Evolutionary conservation across 2,329 filamentous ascomycete genomes (phyloP).

Genomic region (Diaporthe helianthi): DNA sequence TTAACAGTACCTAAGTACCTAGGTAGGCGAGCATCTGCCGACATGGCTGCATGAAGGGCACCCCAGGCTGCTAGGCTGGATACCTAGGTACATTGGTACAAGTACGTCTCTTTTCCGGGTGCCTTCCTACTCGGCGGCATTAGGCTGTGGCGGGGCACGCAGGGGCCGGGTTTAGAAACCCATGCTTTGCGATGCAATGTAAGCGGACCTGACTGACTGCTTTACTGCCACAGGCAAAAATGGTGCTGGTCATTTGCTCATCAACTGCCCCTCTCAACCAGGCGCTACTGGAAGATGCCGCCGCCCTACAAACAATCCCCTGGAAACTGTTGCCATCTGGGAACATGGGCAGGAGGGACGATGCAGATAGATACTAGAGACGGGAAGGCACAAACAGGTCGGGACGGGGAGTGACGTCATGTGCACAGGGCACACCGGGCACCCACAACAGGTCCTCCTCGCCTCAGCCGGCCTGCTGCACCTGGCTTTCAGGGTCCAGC

Average conservation of each 20-base stretch:
- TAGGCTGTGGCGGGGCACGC: neutral
- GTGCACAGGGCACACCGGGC: neutral
- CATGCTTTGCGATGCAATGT: no score
- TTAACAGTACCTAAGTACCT: no score
- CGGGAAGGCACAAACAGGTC: neutral
- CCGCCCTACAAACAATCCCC: neutral
- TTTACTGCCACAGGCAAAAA: neutral
- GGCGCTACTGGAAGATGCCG: neutral
- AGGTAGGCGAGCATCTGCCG: no score
- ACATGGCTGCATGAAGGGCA: no score
- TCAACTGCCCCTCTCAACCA: neutral
- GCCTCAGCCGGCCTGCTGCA: no score
- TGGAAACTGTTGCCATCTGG: no score
- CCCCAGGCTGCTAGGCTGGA: no score
- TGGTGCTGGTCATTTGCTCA: neutral
- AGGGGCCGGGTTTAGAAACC: neutral
- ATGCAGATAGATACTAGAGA: neutral
- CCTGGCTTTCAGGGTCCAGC: neutral
- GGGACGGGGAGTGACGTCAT: conserved; percentile 13
- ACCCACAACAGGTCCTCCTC: no score
- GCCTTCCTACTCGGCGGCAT: neutral
- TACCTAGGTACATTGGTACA: neutral
- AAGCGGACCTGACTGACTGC: no score
- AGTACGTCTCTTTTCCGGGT: neutral
- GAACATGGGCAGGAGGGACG: no score